phyloP scores from a whole-genome alignment of 495 filamentous ascomycete genomes.

The Penicillium longicatenatum region DNA sequence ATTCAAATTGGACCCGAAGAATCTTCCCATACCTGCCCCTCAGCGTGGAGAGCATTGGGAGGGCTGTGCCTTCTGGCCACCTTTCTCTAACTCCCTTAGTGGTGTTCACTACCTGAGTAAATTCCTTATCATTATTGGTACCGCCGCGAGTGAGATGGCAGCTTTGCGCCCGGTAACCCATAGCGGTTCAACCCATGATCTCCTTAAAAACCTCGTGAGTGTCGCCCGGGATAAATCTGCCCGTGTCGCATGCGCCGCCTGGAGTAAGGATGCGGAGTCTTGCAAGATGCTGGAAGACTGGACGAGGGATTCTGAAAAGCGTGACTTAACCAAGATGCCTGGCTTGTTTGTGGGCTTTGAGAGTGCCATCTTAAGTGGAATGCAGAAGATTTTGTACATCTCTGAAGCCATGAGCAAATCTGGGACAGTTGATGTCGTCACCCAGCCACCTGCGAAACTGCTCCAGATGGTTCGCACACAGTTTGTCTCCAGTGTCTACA shows the following conservation, averaged over 20 bases:
- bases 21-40: constrained; percentile 74
- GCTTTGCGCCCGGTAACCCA: constrained; percentile 63
- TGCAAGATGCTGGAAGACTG: constrained; percentile 91
- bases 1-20: constrained; percentile 76
- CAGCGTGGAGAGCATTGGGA: constrained; percentile 82
- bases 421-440: constrained; percentile 70
- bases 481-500: constrained; percentile 90
- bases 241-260: constrained; percentile 76
- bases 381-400: constrained; percentile 94
- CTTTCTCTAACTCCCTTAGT: constrained; percentile 84
- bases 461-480: constrained; percentile 81
- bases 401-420: constrained; percentile 74
- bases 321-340: constrained; percentile 90
- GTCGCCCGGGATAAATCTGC: constrained; percentile 82
- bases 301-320: constrained; percentile 74
- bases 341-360: constrained; percentile 79
- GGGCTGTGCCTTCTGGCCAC: constrained; percentile 96
- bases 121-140: constrained; percentile 77
- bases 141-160: constrained; percentile 85
- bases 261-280: constrained; percentile 85
- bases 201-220: constrained; percentile 69
- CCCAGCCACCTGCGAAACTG: constrained; percentile 78
- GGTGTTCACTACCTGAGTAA: constrained; percentile 83
- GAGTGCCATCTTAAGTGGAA: constrained; percentile 69
- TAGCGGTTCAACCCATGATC: constrained; percentile 59